Percentiles rank a stretch among this genome's conserved stretches.
These are phyloP conservation scores for Zymoseptoria ardabiliae DNA, from an alignment of 2,329 filamentous ascomycete genomes.

Conservation along the genomic window DNA sequence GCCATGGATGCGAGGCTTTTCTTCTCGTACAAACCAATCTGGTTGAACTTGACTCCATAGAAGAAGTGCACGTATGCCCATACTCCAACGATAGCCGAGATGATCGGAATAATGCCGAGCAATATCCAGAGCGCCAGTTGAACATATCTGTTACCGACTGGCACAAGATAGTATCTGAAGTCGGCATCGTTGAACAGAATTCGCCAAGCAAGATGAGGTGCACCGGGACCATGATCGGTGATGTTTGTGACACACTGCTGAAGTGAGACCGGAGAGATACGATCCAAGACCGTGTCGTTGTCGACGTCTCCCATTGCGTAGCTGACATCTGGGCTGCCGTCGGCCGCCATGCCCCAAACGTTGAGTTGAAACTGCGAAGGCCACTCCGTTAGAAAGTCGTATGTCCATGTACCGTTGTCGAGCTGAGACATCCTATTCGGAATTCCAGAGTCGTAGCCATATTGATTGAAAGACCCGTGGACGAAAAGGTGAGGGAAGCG, in stretches of 20 bases:
- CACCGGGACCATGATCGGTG: conserved; percentile 44
- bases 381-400: conserved; percentile 57
- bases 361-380: conserved; percentile 56
- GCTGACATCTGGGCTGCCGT: conserved; percentile 54
- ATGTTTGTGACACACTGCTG: conserved; percentile 52
- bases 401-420: conserved; percentile 47
- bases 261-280: conserved; percentile 53
- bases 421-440: conserved; percentile 46
- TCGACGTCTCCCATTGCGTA: conserved; percentile 56
- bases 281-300: conserved; percentile 53
- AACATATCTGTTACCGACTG: conserved; percentile 46
- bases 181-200: conserved; percentile 50
- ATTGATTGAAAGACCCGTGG: conserved; percentile 57
- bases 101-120: conserved; percentile 47
- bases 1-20: conserved; percentile 29
- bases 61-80: conserved; percentile 55
- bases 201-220: conserved; percentile 49
- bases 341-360: conserved; percentile 59
- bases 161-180: conserved; percentile 45
- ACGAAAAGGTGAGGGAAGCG: conserved; percentile 57
- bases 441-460: conserved; percentile 56
- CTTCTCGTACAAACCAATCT: conserved; percentile 48
- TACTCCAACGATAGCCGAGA: conserved; percentile 44
- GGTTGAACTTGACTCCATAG: conserved; percentile 57
- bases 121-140: conserved; percentile 51